Evolutionary conservation across 352 stramenopile genomes (phyloP).

Genomic region (Halophytophthora polymorphica): DNA sequence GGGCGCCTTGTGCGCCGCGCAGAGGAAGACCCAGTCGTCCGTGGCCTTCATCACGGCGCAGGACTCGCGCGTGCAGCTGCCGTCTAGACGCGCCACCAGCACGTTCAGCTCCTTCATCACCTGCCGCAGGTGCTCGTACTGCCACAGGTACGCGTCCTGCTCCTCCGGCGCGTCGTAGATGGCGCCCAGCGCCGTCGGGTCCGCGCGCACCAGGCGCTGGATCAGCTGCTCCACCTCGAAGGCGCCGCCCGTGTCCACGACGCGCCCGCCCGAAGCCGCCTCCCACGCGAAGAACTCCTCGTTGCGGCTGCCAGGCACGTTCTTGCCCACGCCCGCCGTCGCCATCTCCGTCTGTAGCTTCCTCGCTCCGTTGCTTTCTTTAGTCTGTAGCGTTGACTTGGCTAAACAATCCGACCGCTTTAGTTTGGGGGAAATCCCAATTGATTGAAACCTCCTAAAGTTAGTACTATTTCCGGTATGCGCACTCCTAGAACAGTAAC

Average conservation of each 20-base stretch:
- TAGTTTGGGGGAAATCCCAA: too few relatives aligned
- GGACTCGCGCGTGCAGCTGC: conserved; percentile 61
- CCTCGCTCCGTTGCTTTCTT: too few relatives aligned
- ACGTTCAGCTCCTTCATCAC: conserved; percentile 85
- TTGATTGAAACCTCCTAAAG: too few relatives aligned
- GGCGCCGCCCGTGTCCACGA: conserved; percentile 38
- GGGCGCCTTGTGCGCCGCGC: conserved; percentile 75
- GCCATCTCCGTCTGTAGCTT: conserved; percentile 30
- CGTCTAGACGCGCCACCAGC: conserved; percentile 63
- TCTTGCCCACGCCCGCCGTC: conserved; percentile 61
- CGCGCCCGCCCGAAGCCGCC: conserved; percentile 12
- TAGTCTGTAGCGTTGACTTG: too few relatives aligned
- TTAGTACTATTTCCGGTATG: too few relatives aligned
- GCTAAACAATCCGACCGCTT: too few relatives aligned
- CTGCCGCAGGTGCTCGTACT: conserved; percentile 83
- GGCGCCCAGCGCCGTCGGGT: conserved; percentile 50
- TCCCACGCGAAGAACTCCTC: conserved; percentile 84
- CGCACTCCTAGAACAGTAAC: too few relatives aligned
- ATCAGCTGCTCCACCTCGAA: conserved; percentile 82
- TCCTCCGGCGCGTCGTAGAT: conserved; percentile 78
- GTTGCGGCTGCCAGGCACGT: conserved; percentile 66
- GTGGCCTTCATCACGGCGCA: conserved; percentile 83
- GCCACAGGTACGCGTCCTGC: conserved; percentile 82
- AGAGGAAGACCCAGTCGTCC: conserved; percentile 85
- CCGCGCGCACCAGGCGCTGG: conserved; percentile 59